Percentiles rank a stretch among this genome's conserved stretches.
Evolutionary conservation across 2,329 filamentous ascomycete genomes (phyloP).

Genomic region (Pseudocercospora crystallina): DNA sequence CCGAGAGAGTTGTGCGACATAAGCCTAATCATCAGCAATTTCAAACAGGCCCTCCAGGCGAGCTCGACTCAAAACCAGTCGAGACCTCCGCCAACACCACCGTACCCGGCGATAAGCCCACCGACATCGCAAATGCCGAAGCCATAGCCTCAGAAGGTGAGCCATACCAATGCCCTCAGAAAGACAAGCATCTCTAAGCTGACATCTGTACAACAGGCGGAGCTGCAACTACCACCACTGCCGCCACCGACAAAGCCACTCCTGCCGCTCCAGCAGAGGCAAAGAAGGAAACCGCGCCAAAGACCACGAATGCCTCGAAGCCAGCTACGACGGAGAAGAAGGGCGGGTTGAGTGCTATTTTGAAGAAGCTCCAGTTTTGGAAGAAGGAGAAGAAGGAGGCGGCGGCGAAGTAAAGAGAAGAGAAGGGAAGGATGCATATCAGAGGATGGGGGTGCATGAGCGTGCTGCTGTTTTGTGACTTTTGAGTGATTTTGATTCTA

Average conservation of each 20-base stretch:
- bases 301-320: conserved; percentile 4
- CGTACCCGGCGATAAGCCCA: not conserved
- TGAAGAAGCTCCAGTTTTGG: conserved; percentile 14
- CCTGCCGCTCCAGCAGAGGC: conserved; percentile 5
- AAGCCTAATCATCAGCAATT: not conserved
- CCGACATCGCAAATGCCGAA: not conserved
- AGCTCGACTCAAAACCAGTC: not conserved
- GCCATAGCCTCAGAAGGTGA: conserved; percentile 1
- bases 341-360: conserved; percentile 6
- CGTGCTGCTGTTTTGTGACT: too few species aligned
- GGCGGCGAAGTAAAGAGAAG: not conserved
- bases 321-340: conserved; percentile 6
- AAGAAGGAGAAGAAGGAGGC: conserved; percentile 14
- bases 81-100: not conserved
- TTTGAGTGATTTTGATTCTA: too few species aligned
- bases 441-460: too few species aligned
- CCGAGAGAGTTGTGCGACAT: not conserved
- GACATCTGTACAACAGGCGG: not conserved
- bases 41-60: not conserved
- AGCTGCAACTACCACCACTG: not conserved
- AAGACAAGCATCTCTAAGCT: not conserved
- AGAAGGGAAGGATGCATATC: too few species aligned
- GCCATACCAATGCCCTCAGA: not conserved
- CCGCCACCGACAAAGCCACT: conserved; percentile 1
- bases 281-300: conserved; percentile 1